These are phyloP conservation scores for Colletotrichum navitas DNA, from an alignment of 2,329 filamentous ascomycete genomes.

Conservation along the genomic window DNA sequence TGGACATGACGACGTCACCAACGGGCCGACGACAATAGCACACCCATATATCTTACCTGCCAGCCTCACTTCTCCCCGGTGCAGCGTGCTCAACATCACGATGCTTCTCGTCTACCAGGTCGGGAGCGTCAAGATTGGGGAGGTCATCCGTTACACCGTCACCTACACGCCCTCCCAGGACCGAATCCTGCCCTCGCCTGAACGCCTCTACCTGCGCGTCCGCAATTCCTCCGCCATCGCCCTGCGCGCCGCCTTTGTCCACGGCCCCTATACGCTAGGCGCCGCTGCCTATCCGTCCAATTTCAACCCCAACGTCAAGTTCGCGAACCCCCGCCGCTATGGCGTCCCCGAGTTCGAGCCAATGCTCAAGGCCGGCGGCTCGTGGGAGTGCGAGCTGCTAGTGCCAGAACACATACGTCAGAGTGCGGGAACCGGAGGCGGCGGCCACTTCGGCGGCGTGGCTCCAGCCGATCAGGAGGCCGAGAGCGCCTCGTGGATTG, in stretches of 20 bases:
- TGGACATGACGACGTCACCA: constrained; percentile 36
- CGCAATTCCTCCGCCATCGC: constrained; percentile 93
- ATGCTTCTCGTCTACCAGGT: constrained; percentile 95
- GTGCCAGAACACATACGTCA: constrained; percentile 84
- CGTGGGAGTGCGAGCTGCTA: constrained; percentile 83
- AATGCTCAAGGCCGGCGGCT: constrained; percentile 93
- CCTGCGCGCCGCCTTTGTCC: constrained; percentile 93
- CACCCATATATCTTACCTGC: not conserved
- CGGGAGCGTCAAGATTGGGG: constrained; percentile 92
- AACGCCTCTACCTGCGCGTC: constrained; percentile 85
- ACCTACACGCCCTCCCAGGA: constrained; percentile 93
- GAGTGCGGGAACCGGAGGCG: constrained; percentile 64
- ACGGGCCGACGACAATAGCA: constrained; percentile 29
- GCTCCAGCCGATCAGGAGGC: constrained; percentile 56
- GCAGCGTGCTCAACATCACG: constrained; percentile 42
- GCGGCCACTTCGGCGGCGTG: constrained; percentile 61
- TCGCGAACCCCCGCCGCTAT: constrained; percentile 75
- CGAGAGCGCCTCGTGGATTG: constrained; percentile 82
- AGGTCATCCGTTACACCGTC: constrained; percentile 90
- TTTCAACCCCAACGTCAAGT: constrained; percentile 86
- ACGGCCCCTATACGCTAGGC: constrained; percentile 93
- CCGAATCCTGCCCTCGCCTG: constrained; percentile 88
- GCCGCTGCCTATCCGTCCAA: constrained; percentile 86
- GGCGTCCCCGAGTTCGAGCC: constrained; percentile 93
- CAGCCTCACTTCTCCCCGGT: constrained; percentile 3